Evolutionary conservation across 1,284 basidiomycete species (phyloP).

Genomic region (Ganoderma lingzhi): DNA sequence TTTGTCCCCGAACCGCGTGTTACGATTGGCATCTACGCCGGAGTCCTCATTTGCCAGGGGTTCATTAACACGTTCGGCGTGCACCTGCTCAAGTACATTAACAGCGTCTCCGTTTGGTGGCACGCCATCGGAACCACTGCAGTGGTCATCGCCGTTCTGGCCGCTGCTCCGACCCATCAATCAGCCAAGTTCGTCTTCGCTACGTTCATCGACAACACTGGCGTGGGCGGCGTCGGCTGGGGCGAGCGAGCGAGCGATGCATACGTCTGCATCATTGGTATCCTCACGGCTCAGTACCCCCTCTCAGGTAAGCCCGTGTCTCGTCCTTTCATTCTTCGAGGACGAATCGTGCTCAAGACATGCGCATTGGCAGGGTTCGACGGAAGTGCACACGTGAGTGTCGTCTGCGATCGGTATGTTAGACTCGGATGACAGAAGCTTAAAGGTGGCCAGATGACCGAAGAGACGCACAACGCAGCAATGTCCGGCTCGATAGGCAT

Average conservation of each 20-base stretch:
- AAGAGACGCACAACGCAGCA: conserved; percentile 80
- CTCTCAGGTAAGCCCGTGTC: conserved; percentile 56
- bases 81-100: conserved; percentile 66
- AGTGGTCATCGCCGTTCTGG: conserved; percentile 71
- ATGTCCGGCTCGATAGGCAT: conserved; percentile 73
- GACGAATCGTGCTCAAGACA: neutral
- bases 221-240: conserved; percentile 69
- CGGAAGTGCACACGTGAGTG: conserved; percentile 70
- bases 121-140: conserved; percentile 75
- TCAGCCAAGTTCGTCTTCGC: conserved; percentile 73
- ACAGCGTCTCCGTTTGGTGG: conserved; percentile 78
- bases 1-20: conserved; percentile 65
- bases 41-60: conserved; percentile 70
- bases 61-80: conserved; percentile 80
- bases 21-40: conserved; percentile 78
- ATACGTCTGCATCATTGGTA: conserved; percentile 76
- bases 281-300: conserved; percentile 77
- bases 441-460: conserved; percentile 63
- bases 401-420: too few relatives aligned
- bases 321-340: too few relatives aligned
- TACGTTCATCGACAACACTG: conserved; percentile 76
- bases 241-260: conserved; percentile 68
- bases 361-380: conserved; percentile 60
- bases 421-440: conserved; percentile 9
- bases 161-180: conserved; percentile 74